Evolutionary conservation across 306 rosid genomes (phyloP).

Genomic region (Castanospermum australe): DNA sequence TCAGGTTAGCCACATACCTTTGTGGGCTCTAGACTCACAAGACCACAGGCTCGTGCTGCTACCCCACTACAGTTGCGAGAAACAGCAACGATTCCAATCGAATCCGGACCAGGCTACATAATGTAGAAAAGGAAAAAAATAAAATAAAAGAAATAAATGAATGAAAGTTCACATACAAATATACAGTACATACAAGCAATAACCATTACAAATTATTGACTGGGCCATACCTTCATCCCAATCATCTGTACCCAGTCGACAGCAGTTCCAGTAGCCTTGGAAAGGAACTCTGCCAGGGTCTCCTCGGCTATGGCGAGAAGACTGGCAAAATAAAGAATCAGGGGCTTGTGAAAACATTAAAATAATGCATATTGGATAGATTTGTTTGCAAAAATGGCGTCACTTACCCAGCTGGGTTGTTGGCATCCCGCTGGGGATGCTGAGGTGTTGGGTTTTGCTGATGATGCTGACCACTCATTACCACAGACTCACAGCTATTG

Average conservation of each 20-base stretch:
- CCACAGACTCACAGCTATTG: constrained; percentile 99
- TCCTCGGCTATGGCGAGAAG: constrained; percentile 97
- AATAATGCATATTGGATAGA: not conserved
- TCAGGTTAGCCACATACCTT: constrained; percentile 47
- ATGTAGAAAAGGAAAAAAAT: too few species aligned
- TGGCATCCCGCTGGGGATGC: constrained; percentile 90
- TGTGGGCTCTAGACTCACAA: constrained; percentile 96
- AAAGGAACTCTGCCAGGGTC: constrained; percentile 99
- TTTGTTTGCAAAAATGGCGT: not conserved
- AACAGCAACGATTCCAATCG: constrained; percentile 98
- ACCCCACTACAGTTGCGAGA: constrained; percentile 96
- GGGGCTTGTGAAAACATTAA: not conserved
- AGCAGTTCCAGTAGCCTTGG: constrained; percentile 99
- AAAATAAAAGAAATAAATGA: not conserved
- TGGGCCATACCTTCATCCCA: constrained; percentile 91
- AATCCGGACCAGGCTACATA: constrained; percentile 99
- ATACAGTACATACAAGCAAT: not conserved
- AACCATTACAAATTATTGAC: not conserved
- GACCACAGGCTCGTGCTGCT: constrained; percentile 99
- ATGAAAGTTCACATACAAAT: not conserved
- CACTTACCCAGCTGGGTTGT: constrained; percentile 97
- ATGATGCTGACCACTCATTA: constrained; percentile 97
- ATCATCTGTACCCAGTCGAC: constrained; percentile 99
- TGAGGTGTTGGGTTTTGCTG: constrained; percentile 97
- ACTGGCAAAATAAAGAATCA: constrained; percentile 31